A percentile compares a stretch with the other conserved stretches of the same genome.
Evolutionary conservation across 305 asterid species (phyloP).

Genomic region (Coffea humblotiana): DNA sequence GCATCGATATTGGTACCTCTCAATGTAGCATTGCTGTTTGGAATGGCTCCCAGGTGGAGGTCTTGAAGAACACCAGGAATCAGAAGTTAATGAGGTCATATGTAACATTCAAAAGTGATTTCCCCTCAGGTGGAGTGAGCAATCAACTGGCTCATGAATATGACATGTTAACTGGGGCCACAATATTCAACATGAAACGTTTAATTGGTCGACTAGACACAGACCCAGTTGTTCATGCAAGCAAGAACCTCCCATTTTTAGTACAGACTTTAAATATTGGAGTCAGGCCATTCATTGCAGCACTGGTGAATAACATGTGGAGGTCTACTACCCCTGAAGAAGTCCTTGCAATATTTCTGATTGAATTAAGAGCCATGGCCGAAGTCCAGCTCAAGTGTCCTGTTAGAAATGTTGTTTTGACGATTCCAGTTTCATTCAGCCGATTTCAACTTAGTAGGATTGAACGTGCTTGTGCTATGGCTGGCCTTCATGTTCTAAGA

Average conservation of each 20-base stretch:
- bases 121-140: slow-evolving; percentile 74
- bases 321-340: slow-evolving; percentile 90
- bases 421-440: slow-evolving; percentile 75
- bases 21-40: slow-evolving; percentile 83
- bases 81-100: slow-evolving; percentile 65
- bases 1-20: slow-evolving; percentile 89
- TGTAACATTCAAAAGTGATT: slow-evolving; percentile 72
- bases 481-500: slow-evolving; percentile 81
- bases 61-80: slow-evolving; percentile 59
- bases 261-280: slow-evolving; percentile 79
- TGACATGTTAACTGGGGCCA: slow-evolving; percentile 76
- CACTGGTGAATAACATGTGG: slow-evolving; percentile 78
- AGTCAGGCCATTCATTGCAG: slow-evolving; percentile 78
- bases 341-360: slow-evolving; percentile 76
- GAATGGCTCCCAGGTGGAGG: slow-evolving; percentile 71
- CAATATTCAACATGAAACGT: slow-evolving; percentile 78
- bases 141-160: slow-evolving; percentile 65
- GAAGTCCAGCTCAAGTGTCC: slow-evolving; percentile 62
- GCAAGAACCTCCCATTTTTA: slow-evolving; percentile 81
- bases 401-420: slow-evolving; percentile 56
- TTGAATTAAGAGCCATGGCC: slow-evolving; percentile 70
- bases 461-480: slow-evolving; percentile 91
- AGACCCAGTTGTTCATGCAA: slow-evolving; percentile 70
- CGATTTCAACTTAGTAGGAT: slow-evolving; percentile 77
- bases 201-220: slow-evolving; percentile 80